Conservation (phyloP, 768 basidiomycete species). For the Megacollybia marginata region DNA sequence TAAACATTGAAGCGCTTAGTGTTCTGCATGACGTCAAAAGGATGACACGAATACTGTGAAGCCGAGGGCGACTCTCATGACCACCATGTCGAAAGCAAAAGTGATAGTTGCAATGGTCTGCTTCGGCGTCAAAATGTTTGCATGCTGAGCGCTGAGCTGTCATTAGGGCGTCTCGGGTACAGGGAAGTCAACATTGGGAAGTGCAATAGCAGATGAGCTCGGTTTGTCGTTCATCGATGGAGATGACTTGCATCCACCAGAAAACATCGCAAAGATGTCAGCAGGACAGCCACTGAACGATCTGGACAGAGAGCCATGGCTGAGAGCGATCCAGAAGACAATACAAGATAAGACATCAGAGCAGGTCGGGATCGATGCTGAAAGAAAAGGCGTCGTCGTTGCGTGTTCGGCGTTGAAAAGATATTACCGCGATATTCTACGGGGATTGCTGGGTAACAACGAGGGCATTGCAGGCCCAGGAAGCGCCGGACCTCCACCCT, state of each 20-base stretch:
- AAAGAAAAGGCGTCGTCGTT: conserved; percentile 55
- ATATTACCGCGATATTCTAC: conserved; percentile 74
- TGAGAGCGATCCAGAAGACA: conserved; percentile 59
- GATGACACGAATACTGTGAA: too few species aligned
- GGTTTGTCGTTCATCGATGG: conserved; percentile 81
- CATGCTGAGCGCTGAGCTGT: background rate
- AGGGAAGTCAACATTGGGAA: conserved; percentile 67
- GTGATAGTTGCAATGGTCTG: conserved; percentile 48
- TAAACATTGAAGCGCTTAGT: too few species aligned
- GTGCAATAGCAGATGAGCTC: conserved; percentile 50
- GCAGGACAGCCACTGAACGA: conserved; percentile 70
- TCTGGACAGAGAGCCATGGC: conserved; percentile 81
- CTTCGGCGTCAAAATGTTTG: background rate
- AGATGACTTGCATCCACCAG: conserved; percentile 75
- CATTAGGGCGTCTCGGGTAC: conserved; percentile 65
- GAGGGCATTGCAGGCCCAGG: background rate
- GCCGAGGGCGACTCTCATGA: background rate
- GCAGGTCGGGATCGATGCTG: conserved; percentile 8
- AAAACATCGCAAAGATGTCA: conserved; percentile 87
- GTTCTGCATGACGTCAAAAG: too few species aligned
- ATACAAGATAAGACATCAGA: conserved; percentile 44
- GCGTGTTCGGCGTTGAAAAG: conserved; percentile 82
- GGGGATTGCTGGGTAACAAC: conserved; percentile 35
- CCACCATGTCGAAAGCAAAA: conserved; percentile 5
- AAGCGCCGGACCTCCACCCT: too few species aligned